These are phyloP conservation scores for Fusarium phyllophilum DNA, from an alignment of 2,329 filamentous ascomycete species.

Conservation along the genomic window DNA sequence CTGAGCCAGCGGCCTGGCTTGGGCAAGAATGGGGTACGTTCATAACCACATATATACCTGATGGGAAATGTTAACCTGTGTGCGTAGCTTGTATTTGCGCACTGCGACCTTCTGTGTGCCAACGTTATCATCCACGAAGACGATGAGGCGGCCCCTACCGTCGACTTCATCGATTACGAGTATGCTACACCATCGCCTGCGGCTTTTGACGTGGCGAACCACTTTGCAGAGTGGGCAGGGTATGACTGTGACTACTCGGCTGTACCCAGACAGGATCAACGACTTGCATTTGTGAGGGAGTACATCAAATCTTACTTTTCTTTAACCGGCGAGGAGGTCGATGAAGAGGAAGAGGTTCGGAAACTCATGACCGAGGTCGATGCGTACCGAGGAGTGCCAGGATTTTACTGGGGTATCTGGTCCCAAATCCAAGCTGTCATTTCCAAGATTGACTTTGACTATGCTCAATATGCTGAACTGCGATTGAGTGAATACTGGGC, in stretches of 20 bases:
- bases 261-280: constrained; percentile 80
- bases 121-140: constrained; percentile 85
- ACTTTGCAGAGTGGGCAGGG: constrained; percentile 98
- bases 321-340: constrained; percentile 55
- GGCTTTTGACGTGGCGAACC: constrained; percentile 96
- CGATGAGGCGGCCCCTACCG: constrained; percentile 51
- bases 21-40: constrained; percentile 76
- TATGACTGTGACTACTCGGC: constrained; percentile 92
- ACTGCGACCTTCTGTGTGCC: constrained; percentile 94
- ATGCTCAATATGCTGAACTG: constrained; percentile 87
- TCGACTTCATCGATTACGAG: constrained; percentile 96
- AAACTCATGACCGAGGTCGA: constrained; percentile 85
- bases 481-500: constrained; percentile 92
- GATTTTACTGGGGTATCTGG: constrained; percentile 95
- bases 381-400: constrained; percentile 85
- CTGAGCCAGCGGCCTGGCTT: constrained; percentile 82
- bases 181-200: constrained; percentile 95
- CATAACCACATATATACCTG: not conserved
- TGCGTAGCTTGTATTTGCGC: constrained; percentile 83
- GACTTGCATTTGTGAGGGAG: constrained; percentile 82
- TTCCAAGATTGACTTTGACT: constrained; percentile 96
- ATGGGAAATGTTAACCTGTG: constrained; percentile 24
- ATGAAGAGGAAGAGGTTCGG: constrained; percentile 71
- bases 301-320: constrained; percentile 82
- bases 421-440: constrained; percentile 93